Evolutionary conservation across 805 yeast genomes (phyloP).

Genomic region (Kluyveromyces wickerhamii): DNA sequence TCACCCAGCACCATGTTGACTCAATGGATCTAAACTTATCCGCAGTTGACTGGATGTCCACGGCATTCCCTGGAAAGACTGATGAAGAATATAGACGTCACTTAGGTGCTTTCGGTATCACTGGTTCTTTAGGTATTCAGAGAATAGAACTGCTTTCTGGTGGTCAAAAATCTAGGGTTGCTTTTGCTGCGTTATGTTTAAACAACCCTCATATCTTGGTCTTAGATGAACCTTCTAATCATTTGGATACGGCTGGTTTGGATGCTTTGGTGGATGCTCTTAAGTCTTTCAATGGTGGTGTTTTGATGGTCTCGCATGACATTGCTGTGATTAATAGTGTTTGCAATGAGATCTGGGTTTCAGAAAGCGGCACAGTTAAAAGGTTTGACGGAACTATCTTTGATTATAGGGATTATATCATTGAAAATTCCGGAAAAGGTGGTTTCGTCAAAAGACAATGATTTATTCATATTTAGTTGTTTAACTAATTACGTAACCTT

Average conservation of each 20-base stretch:
- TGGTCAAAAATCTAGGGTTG: constrained; percentile 98
- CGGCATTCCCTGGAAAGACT: constrained; percentile 81
- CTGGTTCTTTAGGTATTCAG: constrained; percentile 88
- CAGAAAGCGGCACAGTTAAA: constrained; percentile 75
- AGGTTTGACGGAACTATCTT: constrained; percentile 76
- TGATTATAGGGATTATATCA: constrained; percentile 84
- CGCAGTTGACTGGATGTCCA: constrained; percentile 93
- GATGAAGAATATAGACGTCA: constrained; percentile 97
- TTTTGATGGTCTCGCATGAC: constrained; percentile 96
- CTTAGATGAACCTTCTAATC: constrained; percentile 97
- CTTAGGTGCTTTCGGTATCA: constrained; percentile 93
- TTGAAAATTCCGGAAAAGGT: constrained; percentile 63
- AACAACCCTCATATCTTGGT: constrained; percentile 85
- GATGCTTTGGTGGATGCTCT: constrained; percentile 92
- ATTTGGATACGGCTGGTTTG: constrained; percentile 94
- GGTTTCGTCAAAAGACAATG: constrained; percentile 91
- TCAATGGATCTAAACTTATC: constrained; percentile 82
- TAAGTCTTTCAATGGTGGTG: constrained; percentile 86
- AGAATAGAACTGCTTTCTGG: constrained; percentile 87
- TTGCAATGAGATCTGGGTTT: constrained; percentile 92
- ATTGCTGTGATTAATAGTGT: constrained; percentile 82
- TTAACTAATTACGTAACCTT: not conserved
- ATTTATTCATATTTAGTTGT: not conserved
- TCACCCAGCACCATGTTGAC: constrained; percentile 98
- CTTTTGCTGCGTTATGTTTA: constrained; percentile 91